Base-by-base conservation (phyloP, 1,284 basidiomycete species). In the Leucoagaricus sp. region DNA sequence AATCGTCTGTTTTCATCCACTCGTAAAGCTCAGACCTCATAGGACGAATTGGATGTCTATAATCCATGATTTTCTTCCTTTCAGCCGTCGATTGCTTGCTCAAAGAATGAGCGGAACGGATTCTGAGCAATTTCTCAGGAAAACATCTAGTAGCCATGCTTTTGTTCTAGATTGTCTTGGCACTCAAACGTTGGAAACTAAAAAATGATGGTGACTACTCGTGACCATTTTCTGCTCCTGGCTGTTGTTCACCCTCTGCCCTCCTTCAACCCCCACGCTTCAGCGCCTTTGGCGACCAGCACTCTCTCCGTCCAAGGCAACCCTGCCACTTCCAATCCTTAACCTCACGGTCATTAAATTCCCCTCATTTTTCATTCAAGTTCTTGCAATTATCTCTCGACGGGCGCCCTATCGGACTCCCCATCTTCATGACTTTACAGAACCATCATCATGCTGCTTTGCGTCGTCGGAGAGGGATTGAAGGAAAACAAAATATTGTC, bases 191-290 rank as follows among this genome's bases (percentile, higher is more conserved):
- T 15, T 28, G 15, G 13, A n/a, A 42, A 44, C 25, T 13, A 10
- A 23, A 21, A 48, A 54, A 47, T 48, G 53, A 55, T 53, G 52
- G 44, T 23, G 52, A 53, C 44, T 12, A 48, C 36, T 31, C 45
- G 53, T 56, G 54, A 56, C 42, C 54, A 41, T 56, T 44, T 56
- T 56, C 41, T n/a, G 29, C 38, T 26, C 38, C 19, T 44, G 29
- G 17, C 33, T 19, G 38, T 31, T 55, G 46, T 23, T 17, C 23
- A 7, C 29, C 3, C 45, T 7, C 19, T 4, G n/a, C 44, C 40
- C 17, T 29, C 7, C 38, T 9, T 19, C 45, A 31, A 23, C 25
- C 42, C 42, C n/a, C 52, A 36, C 44, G 17, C 44, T 15, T n/a
- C 41, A 26, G 26, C 40, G 17, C 28, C 28, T 12, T 33, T 17